These are phyloP conservation scores for Trichoderma orchidacearum DNA, from an alignment of 495 filamentous ascomycete genomes.

Conservation along the genomic window DNA sequence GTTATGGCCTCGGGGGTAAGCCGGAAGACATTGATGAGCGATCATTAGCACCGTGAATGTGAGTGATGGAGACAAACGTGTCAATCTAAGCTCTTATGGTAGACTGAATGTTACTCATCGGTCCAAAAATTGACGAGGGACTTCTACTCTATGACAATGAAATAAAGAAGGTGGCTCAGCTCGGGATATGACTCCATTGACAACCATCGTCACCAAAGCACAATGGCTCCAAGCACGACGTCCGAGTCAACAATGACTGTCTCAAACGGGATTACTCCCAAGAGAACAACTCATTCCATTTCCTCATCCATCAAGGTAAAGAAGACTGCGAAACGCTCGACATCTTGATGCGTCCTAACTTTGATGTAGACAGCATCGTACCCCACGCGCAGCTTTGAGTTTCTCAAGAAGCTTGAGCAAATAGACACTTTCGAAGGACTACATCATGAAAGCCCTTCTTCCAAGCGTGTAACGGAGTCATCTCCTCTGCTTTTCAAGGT, in stretches of 20 bases:
- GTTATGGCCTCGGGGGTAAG: not conserved
- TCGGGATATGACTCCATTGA: not conserved
- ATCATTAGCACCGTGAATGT: not conserved
- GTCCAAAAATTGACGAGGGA: not conserved
- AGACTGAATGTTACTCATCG: not conserved
- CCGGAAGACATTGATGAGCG: not conserved
- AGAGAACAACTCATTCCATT: not conserved
- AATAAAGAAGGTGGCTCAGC: not conserved
- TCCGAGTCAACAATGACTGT: not conserved
- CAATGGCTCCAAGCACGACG: not conserved
- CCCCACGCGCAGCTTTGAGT: not conserved
- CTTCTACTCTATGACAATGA: not conserved
- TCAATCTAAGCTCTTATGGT: not conserved
- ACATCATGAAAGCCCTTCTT: not conserved
- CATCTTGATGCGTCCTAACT: not conserved
- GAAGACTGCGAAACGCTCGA: not conserved
- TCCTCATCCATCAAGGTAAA: not conserved
- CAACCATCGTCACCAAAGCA: not conserved
- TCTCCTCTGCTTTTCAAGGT: conserved; percentile 21
- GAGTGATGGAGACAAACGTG: not conserved
- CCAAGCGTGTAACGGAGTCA: not conserved
- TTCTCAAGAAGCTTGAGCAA: not conserved
- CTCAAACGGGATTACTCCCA: not conserved
- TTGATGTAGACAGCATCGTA: not conserved
- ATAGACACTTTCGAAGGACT: not conserved